Evolutionary conservation across 768 basidiomycete genomes (phyloP).

Genomic region (Boletus fagicola): DNA sequence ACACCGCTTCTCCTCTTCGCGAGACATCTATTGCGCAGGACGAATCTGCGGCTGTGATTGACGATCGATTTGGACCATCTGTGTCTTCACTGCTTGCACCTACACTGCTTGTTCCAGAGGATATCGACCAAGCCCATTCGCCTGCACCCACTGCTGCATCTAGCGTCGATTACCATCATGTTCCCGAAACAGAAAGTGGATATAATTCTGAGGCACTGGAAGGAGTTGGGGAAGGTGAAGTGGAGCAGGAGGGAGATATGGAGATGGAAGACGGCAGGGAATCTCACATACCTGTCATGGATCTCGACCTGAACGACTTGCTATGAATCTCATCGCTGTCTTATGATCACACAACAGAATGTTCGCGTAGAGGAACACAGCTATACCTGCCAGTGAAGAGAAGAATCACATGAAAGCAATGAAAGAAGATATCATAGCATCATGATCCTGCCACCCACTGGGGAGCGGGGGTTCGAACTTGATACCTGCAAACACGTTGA

Average conservation of each 20-base stretch:
- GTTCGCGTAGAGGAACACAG: not conserved
- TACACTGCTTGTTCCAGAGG: constrained; percentile 26
- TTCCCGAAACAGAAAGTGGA: constrained; percentile 49
- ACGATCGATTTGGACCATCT: constrained; percentile 29
- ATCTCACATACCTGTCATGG: constrained; percentile 24
- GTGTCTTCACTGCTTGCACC: constrained; percentile 28
- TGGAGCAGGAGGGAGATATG: constrained; percentile 26
- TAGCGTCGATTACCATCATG: constrained; percentile 40
- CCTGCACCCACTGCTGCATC: constrained; percentile 53
- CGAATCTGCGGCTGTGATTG: constrained; percentile 19
- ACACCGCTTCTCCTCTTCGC: constrained; percentile 26
- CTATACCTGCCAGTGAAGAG: not conserved
- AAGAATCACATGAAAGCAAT: not conserved
- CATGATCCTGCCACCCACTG: constrained; percentile 33
- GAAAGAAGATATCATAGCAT: constrained; percentile 1
- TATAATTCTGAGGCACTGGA: constrained; percentile 52
- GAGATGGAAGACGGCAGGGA: constrained; percentile 25
- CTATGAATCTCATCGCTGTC: constrained; percentile 13
- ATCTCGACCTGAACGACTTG: constrained; percentile 28
- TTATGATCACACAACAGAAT: not conserved
- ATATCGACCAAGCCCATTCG: constrained; percentile 40
- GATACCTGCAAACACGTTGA: constrained; percentile 37
- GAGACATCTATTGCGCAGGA: constrained; percentile 34
- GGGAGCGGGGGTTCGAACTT: constrained; percentile 43
- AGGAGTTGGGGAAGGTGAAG: constrained; percentile 28